Evolutionary conservation across 768 basidiomycete genomes (phyloP), one percentile per base, ranked within the genome.

Genomic region (Suillus weaverae): DNA sequence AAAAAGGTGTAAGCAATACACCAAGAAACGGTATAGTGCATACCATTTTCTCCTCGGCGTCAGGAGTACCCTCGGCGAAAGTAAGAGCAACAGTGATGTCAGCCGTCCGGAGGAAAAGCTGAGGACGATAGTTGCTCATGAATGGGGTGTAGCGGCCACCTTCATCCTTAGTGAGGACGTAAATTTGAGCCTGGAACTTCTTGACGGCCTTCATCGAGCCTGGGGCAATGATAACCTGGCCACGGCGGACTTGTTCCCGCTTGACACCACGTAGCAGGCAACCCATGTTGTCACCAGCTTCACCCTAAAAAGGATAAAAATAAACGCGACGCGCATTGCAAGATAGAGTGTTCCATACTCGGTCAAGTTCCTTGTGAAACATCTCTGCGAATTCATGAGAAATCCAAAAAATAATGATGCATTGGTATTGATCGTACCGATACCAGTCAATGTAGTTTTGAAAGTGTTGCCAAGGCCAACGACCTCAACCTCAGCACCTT

Each of bases 251-350:
- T 79, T 99, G 95, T 74, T 99, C 97, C 68, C 97, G 91, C 81
- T 99, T 99, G 78, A 98, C 83, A 74, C 97, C 96, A 78, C 97
- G 94, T 54, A 99, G 89, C 43, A 99, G 84, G 63, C 91, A 92
- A 70, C 97, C 97, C 94, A 99, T 98, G 84, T 99, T 99, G 80
- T 99, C 97, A 71, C 97, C 97, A 67, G 97, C 97, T 79, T 99
- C 94, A 65, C 94, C 96, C 89, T 92, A 64, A 51, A 22, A 60
- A 20, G 9, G 56, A 59, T 41, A 30, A 41, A 59, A 41, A n/a
- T n/a, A 32, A 59, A n/a, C 20, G 51, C 32, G 65, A 50, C 61
- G 26, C 30, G 50, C 16, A 33, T 30, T 11, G 18, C 26, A 57
- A 39, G 14, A 41, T 20, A 18, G 5, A 39, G 18, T 1, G 3